A percentile compares a stretch with the other conserved stretches of the same genome.
Evolutionary conservation across 371 early-diverging fungal genomes (phyloP).

Genomic region (Entomophthora muscae): DNA sequence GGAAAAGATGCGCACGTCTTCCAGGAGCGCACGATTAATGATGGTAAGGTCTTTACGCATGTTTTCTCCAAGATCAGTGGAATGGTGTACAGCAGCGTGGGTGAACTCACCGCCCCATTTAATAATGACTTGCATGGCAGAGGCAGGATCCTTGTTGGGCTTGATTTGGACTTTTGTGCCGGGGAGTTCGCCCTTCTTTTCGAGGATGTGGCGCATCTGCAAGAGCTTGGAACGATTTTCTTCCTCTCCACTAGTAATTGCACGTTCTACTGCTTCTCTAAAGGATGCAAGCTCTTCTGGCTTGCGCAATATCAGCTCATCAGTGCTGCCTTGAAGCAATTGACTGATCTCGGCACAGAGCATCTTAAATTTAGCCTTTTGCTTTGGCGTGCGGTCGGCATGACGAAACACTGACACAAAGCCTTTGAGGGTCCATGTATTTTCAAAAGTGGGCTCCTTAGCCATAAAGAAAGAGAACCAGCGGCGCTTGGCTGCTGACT

Average conservation of each 20-base stretch:
- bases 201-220: conserved; percentile 51
- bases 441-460: conserved; percentile 43
- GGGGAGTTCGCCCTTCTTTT: conserved; percentile 56
- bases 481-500: conserved; percentile 27
- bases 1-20: conserved; percentile 70
- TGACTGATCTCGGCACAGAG: conserved; percentile 42
- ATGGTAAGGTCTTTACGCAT: conserved; percentile 79
- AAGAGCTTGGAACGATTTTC: conserved; percentile 37
- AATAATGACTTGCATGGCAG: conserved; percentile 65
- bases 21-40: conserved; percentile 64
- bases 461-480: conserved; percentile 35
- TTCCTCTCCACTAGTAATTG: conserved; percentile 22
- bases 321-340: conserved; percentile 38
- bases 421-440: conserved; percentile 84
- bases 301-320: conserved; percentile 70
- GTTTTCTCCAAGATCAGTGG: conserved; percentile 80
- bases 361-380: conserved; percentile 73
- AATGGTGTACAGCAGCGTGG: conserved; percentile 84
- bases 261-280: conserved; percentile 36
- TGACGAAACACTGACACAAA: conserved; percentile 87
- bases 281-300: conserved; percentile 48
- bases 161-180: conserved; percentile 91
- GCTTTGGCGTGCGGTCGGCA: conserved; percentile 94
- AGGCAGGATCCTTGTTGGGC: conserved; percentile 48
- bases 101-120: conserved; percentile 98